Evolutionary conservation across 2,329 filamentous ascomycete genomes (phyloP).

Genomic region (Colletotrichum tropicale): DNA sequence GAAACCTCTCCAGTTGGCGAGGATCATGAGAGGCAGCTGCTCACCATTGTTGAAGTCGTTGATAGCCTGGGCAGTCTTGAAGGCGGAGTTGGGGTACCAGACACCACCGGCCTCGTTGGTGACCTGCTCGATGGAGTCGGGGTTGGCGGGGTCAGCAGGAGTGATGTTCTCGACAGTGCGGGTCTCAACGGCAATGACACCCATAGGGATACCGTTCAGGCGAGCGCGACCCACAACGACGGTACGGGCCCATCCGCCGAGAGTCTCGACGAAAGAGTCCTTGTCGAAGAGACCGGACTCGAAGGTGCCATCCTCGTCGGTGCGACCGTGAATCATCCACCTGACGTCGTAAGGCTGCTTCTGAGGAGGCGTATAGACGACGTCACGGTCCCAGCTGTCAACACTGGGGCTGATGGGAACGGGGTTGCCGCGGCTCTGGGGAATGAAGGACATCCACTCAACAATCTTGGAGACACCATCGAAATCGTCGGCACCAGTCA

Average conservation of each 20-base stretch:
- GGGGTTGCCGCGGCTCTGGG: conserved; percentile 91
- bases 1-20: conserved; percentile 99
- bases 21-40: conserved; percentile 97
- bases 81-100: conserved; percentile 99
- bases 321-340: conserved; percentile 88
- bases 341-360: conserved; percentile 92
- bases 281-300: conserved; percentile 93
- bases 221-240: conserved; percentile 96
- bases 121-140: conserved; percentile 96
- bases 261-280: conserved; percentile 94
- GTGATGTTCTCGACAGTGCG: conserved; percentile 96
- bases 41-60: conserved; percentile 99
- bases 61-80: conserved; percentile 99
- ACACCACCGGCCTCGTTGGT: conserved; percentile 96
- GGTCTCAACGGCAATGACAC: conserved; percentile 97
- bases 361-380: conserved; percentile 80
- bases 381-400: conserved; percentile 92
- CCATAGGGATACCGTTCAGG: conserved; percentile 95
- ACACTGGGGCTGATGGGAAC: conserved; percentile 88
- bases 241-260: conserved; percentile 95
- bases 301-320: conserved; percentile 79
- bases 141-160: conserved; percentile 95
- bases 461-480: conserved; percentile 98
- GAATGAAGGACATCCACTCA: conserved; percentile 96
- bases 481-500: conserved; percentile 97